Evolutionary conservation across 257 asterid species (phyloP).

Genomic region (Voacanga thouarsii): DNA sequence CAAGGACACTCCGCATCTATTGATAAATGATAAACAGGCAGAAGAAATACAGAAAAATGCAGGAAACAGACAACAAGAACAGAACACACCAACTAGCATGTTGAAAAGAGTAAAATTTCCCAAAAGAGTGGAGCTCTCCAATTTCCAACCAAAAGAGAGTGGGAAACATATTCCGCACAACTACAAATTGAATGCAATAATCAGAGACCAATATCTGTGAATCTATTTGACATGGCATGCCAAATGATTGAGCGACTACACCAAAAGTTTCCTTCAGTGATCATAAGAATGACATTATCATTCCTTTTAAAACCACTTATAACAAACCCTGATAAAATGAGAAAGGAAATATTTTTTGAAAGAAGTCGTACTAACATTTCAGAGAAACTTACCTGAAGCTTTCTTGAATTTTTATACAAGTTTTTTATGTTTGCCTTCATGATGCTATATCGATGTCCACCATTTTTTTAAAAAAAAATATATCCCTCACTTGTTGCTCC

Average conservation of each 20-base stretch:
- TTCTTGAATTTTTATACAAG: slow-evolving; percentile 92
- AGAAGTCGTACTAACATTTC: not conserved
- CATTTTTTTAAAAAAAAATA: slow-evolving; percentile 67
- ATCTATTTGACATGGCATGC: not conserved
- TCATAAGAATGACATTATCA: not conserved
- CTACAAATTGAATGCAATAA: no score
- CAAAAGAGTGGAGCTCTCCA: not conserved
- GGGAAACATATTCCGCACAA: not conserved
- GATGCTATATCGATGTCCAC: slow-evolving; percentile 84
- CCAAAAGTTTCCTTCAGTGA: not conserved
- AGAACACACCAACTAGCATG: not conserved
- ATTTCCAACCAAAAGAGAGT: not conserved
- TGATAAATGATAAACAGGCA: not conserved
- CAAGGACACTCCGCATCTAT: not conserved
- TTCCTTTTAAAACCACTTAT: not conserved
- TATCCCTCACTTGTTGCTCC: slow-evolving; percentile 58
- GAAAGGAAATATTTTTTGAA: not conserved
- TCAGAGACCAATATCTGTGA: not conserved
- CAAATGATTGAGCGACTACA: not conserved
- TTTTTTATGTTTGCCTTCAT: slow-evolving; percentile 69
- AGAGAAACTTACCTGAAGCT: slow-evolving; percentile 42
- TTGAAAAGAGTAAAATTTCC: not conserved
- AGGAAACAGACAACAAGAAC: not conserved
- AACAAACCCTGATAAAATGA: not conserved
- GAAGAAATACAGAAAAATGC: not conserved